Percentiles rank a stretch among this genome's conserved stretches.
These are phyloP conservation scores for Myxozyma mucilagina DNA, from an alignment of 805 yeast species.

Conservation along the genomic window DNA sequence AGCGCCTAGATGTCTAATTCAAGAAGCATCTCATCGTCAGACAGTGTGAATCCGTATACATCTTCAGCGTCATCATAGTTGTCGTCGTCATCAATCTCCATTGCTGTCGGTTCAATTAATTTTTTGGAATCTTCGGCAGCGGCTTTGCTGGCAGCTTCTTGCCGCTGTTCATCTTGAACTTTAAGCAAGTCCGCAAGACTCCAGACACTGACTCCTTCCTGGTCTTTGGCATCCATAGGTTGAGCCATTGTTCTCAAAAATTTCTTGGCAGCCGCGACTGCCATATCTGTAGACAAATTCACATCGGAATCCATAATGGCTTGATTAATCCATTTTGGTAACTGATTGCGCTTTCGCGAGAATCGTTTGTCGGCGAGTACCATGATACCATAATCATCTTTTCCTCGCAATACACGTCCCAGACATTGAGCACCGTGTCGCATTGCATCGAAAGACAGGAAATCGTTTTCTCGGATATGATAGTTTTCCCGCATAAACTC, in stretches of 20 bases:
- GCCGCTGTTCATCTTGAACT: conserved; percentile 55
- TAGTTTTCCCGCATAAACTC: conserved; percentile 92
- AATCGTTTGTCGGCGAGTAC: conserved; percentile 94
- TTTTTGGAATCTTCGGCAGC: not conserved
- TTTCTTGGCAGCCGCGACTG: conserved; percentile 89
- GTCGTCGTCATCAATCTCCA: conserved; percentile 17
- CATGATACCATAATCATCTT: conserved; percentile 98
- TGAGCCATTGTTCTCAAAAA: conserved; percentile 92
- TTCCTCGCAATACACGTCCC: conserved; percentile 96
- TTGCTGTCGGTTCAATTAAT: not conserved
- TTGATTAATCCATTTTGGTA: conserved; percentile 97
- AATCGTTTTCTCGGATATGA: conserved; percentile 91
- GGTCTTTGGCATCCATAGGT: conserved; percentile 84
- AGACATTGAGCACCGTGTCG: conserved; percentile 99
- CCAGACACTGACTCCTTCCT: conserved; percentile 95
- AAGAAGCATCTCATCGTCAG: conserved; percentile 16
- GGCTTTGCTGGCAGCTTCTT: conserved; percentile 11
- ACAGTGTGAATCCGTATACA: conserved; percentile 4
- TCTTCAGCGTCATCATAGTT: conserved; percentile 12
- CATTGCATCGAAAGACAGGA: conserved; percentile 97
- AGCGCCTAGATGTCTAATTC: conserved; percentile 7
- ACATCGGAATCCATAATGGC: conserved; percentile 89
- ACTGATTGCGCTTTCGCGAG: conserved; percentile 65
- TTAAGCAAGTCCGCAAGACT: conserved; percentile 62
- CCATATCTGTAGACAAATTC: conserved; percentile 95